Evolutionary conservation across 768 basidiomycete species (phyloP).

Genomic region (Lentinula raphanica): DNA sequence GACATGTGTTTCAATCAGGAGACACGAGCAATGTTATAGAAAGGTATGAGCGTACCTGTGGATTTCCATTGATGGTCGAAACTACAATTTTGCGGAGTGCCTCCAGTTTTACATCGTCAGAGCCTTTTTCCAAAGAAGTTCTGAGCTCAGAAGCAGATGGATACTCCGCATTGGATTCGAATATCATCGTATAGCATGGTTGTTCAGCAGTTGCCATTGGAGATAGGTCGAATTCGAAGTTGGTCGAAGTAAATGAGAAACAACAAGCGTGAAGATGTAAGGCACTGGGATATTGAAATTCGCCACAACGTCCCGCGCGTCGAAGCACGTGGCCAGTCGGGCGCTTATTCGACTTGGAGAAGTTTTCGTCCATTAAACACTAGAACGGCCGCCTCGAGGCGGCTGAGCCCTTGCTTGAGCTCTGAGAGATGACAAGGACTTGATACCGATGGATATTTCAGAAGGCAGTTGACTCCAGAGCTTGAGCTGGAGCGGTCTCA

Average conservation of each 20-base stretch:
- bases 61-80: constrained; percentile 90
- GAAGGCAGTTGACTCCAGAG: too few relatives aligned
- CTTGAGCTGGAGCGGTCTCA: too few relatives aligned
- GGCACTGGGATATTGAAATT: too few relatives aligned
- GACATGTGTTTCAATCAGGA: background rate
- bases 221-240: background rate
- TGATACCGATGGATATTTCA: too few relatives aligned
- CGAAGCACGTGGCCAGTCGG: background rate
- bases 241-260: background rate
- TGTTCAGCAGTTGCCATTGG: constrained; percentile 39
- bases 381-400: too few relatives aligned
- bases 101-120: constrained; percentile 95
- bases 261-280: too few relatives aligned
- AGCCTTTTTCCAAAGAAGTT: constrained; percentile 84
- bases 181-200: constrained; percentile 74
- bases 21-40: background rate
- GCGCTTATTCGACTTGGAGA: too few relatives aligned
- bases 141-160: constrained; percentile 82
- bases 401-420: too few relatives aligned
- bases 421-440: too few relatives aligned
- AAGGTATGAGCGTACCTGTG: constrained; percentile 24
- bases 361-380: too few relatives aligned
- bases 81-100: constrained; percentile 92
- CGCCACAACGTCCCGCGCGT: too few relatives aligned
- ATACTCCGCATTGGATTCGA: constrained; percentile 66